phyloP scores from a whole-genome alignment of 441 rosid genomes.

The Erodium moschatum region DNA sequence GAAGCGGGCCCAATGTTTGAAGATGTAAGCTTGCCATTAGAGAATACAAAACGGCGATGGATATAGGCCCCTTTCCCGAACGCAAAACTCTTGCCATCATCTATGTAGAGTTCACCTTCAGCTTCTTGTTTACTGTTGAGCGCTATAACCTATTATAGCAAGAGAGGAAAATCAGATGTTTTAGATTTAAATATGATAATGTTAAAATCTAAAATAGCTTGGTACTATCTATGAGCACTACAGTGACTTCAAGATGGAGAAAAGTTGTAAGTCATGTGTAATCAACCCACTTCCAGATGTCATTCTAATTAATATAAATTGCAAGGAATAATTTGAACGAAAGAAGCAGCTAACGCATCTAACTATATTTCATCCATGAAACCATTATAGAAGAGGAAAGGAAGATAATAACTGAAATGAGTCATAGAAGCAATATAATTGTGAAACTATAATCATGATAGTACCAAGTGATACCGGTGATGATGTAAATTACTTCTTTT shows the following conservation, averaged over 20 bases:
- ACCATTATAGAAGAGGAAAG: no score
- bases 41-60: slow-evolving; percentile 70
- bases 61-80: slow-evolving; percentile 60
- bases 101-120: slow-evolving; percentile 85
- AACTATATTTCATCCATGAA: no score
- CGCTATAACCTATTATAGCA: slow-evolving; percentile 60
- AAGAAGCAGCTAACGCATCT: no score
- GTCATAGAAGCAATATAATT: not conserved
- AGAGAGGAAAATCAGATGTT: slow-evolving; percentile 4
- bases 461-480: not conserved
- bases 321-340: not conserved
- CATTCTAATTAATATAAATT: not conserved
- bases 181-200: not conserved
- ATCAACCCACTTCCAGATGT: not conserved
- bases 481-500: not conserved
- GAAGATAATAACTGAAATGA: no score
- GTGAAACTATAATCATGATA: not conserved
- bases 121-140: slow-evolving; percentile 82
- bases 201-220: not conserved
- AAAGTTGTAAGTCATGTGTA: not conserved
- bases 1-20: slow-evolving; percentile 32
- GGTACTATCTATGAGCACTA: not conserved
- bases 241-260: not conserved
- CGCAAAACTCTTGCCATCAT: slow-evolving; percentile 80
- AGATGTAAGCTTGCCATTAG: slow-evolving; percentile 63